Conservation (phyloP, 345 rosid species). For the Capsella bursapastoris region DNA sequence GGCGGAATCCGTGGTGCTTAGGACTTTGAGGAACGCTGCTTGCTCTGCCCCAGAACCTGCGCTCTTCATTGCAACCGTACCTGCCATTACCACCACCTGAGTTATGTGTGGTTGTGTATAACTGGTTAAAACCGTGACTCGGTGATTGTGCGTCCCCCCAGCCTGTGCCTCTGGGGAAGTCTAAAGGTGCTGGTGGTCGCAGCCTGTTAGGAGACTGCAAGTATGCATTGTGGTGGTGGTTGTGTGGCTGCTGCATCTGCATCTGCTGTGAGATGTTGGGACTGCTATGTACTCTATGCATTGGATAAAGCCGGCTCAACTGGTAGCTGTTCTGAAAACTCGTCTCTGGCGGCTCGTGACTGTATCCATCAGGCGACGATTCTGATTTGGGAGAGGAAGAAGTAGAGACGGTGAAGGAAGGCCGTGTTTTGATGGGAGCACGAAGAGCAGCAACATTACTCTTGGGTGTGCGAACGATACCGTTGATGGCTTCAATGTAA, state of each 20-base stretch:
- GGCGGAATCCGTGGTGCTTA: slow-evolving; percentile 36
- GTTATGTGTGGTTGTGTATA: slow-evolving; percentile 15
- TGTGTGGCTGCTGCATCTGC: slow-evolving; percentile 28
- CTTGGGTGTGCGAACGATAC: slow-evolving; percentile 44
- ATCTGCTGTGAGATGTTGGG: slow-evolving; percentile 58
- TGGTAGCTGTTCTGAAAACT: slow-evolving; percentile 29
- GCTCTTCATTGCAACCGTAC: slow-evolving; percentile 34
- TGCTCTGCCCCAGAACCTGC: slow-evolving; percentile 46
- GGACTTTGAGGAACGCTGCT: slow-evolving; percentile 64
- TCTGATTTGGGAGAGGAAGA: slow-evolving; percentile 62
- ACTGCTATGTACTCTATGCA: slow-evolving; percentile 77
- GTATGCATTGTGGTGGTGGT: slow-evolving; percentile 46
- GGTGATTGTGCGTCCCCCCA: background rate
- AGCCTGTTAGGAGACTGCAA: slow-evolving; percentile 35
- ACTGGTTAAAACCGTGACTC: background rate
- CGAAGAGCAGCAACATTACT: slow-evolving; percentile 11
- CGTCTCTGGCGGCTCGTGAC: slow-evolving; percentile 45
- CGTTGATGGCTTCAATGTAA: slow-evolving; percentile 84
- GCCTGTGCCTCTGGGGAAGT: slow-evolving; percentile 27
- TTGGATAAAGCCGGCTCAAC: slow-evolving; percentile 38
- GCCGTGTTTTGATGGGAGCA: slow-evolving; percentile 45
- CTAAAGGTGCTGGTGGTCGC: slow-evolving; percentile 44
- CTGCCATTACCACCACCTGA: slow-evolving; percentile 39
- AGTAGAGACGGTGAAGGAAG: slow-evolving; percentile 61
- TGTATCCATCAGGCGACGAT: slow-evolving; percentile 65